Base-by-base conservation (phyloP, 2,329 filamentous ascomycete species). In the Neoscytalidium dimidiatum region DNA sequence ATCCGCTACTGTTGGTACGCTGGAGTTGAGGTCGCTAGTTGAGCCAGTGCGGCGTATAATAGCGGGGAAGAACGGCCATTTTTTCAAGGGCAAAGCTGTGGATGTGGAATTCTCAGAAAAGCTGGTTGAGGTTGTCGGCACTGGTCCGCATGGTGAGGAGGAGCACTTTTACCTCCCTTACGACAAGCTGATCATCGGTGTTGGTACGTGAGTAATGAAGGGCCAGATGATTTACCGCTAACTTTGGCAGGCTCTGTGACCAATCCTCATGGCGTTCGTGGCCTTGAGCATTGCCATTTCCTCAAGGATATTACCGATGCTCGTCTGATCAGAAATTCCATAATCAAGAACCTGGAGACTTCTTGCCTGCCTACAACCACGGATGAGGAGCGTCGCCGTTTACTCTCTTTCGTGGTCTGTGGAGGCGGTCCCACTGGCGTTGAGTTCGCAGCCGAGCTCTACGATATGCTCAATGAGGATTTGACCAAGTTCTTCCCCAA, bases 391-490 rank as follows among this genome's bases (percentile, higher is more conserved):
- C 88, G 95, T 68, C 90, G 85, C 74, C 88, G 94, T 43, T 82
- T 99, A 17, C 84, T 99, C 4, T 98, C 95, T 0, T 99, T 99
- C 73, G 95, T 97, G n/a, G 82, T 99, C 65, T 94, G 92, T 74
- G 95, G 95, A 62, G 95, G 95, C 71, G 95, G 95, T 0, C 95
- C 95, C 3, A 99, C 95, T 0, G 95, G 95, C 67, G 95, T 99
- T 38, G 95, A 99, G 76, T 99, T 99, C 72, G 96, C 96, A 0
- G 95, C 95, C 5, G 95, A 99, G 76, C 85, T 99, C 6, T 98
- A 91, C 76, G 95, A 99, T 77, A 89, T 99, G 77, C 84, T 99
- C 17, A 99, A 99, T 73, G 96, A 99, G 77, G 95, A 99, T 75
- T 79, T 99, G 48, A 89, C 89, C 48, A 83, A 85, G 61, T 88